Evolutionary conservation across 306 rosid genomes (phyloP).

Genomic region (Ceratonia siliqua): DNA sequence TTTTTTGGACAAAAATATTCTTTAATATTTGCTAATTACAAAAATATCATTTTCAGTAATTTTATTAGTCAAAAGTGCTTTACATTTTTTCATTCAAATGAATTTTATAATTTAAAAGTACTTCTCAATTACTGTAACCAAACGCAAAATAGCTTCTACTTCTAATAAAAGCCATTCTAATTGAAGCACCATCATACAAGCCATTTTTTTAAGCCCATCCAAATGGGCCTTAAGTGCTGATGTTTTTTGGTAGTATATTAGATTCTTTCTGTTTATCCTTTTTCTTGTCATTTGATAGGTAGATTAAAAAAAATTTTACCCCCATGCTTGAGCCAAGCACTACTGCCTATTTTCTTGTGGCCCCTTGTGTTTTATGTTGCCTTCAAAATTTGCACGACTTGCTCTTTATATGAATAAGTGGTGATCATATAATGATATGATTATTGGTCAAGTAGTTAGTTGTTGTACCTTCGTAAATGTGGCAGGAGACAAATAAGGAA

Average conservation of each 20-base stretch:
- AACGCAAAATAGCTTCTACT: no score
- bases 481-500: slow-evolving; percentile 7
- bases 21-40: no score
- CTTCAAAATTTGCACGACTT: neutral
- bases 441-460: neutral
- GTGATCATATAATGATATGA: neutral
- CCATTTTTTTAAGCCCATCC: no score
- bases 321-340: neutral
- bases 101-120: no score
- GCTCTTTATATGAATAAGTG: neutral
- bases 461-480: neutral
- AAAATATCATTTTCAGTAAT: no score
- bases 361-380: neutral
- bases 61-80: no score
- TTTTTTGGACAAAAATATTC: no score
- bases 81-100: no score
- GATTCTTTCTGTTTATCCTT: neutral
- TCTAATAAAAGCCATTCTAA: no score
- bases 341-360: neutral
- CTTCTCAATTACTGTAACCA: no score
- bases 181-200: no score
- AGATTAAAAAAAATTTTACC: neutral
- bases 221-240: no score
- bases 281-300: neutral
- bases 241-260: neutral